Base-by-base conservation (phyloP, 176 grass and related monocot species). In the Elymus sibiricus region DNA sequence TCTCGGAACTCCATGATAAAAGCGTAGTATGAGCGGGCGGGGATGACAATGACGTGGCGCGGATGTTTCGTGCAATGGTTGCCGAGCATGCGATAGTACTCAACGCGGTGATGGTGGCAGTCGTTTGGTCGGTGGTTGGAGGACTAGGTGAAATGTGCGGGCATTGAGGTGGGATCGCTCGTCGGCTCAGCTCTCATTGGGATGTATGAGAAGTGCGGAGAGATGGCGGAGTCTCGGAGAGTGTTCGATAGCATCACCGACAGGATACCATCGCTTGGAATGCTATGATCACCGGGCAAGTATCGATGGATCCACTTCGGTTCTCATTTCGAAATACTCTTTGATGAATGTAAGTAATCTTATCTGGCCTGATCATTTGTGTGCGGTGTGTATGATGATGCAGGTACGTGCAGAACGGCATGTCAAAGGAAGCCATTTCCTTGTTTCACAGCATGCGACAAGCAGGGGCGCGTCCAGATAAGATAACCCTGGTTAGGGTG, bases 361-460 rank as follows among this genome's bases (percentile, higher is more conserved):
- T 37, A 37, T 37, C 11, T 16, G 68, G 9, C 22, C 11, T 87
- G 14, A 31, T 68, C 21, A 29, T 60, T 71, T 90, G 44, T 92
- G n/a, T n/a, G n/a, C n/a, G n/a, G n/a, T n/a, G n/a, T n/a, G n/a
- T n/a, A n/a, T n/a, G n/a, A n/a, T n/a, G 43, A 87, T 79, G 74
- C 93, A 98, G 95, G 79, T 98, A 98, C 37, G 89, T 89, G 2
- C 93, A 98, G 72, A 98, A 98, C 66, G 93, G 95, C 22, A 74
- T 88, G 91, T 92, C 95, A 51, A 89, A 90, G 73, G 91, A 98
- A 89, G 95, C 91, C 46, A 95, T 98, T 27, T 12, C 81, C 39
- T 85, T 98, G 28, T 97, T 97, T 74, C 70, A 90, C 75, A 62
- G 10, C 87, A 97, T 97, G 94, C 86, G 60, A 79, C 29, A 92